Conservation (phyloP, 1,284 basidiomycete genomes). For the Coniophora puteana region DNA sequence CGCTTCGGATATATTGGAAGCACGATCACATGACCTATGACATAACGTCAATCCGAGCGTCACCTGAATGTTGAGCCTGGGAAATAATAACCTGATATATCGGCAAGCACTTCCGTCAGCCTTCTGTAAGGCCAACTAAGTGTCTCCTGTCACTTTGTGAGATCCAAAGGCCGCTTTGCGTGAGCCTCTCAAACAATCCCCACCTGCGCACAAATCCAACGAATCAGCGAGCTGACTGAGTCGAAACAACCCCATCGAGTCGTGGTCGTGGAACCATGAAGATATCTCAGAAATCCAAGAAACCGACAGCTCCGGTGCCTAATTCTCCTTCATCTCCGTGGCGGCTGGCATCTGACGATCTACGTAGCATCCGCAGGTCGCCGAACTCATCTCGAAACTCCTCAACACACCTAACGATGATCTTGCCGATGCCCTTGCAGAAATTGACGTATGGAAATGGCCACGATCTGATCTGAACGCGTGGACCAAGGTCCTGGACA, state of each 20-base stretch:
- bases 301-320: slow-evolving; percentile 56
- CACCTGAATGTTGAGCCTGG: too few relatives aligned
- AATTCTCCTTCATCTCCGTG: slow-evolving; percentile 17
- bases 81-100: slow-evolving; percentile 33
- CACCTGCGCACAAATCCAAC: too few relatives aligned
- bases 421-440: slow-evolving; percentile 57
- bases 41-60: too few relatives aligned
- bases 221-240: too few relatives aligned
- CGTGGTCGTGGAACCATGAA: slow-evolving; percentile 65
- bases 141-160: slow-evolving; percentile 14
- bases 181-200: too few relatives aligned
- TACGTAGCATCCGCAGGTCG: slow-evolving; percentile 68
- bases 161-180: too few relatives aligned
- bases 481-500: slow-evolving; percentile 95
- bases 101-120: slow-evolving; percentile 20
- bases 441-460: slow-evolving; percentile 87
- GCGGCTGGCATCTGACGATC: slow-evolving; percentile 13
- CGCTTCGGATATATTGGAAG: neutral
- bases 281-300: slow-evolving; percentile 78
- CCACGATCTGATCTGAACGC: slow-evolving; percentile 95
- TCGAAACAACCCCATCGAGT: too few relatives aligned
- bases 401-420: slow-evolving; percentile 61
- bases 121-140: slow-evolving; percentile 6
- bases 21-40: too few relatives aligned
- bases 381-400: slow-evolving; percentile 70